A percentile compares a stretch with the other conserved stretches of the same genome.
Conservation (phyloP, 129 eudicot species). For the Chrysanthemum seticuspe region DNA sequence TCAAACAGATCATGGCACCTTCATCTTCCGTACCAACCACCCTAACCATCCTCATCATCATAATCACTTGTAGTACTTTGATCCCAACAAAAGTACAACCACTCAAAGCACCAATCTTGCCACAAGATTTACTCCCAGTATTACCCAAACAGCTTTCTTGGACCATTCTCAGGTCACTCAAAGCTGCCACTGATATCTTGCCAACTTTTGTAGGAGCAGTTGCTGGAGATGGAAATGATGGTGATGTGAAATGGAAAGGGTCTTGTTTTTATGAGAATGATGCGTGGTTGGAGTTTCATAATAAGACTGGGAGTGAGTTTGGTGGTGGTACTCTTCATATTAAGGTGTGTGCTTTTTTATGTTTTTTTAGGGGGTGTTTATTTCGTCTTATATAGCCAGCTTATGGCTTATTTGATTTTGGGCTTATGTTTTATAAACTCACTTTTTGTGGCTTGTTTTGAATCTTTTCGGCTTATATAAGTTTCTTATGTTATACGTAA, state of each 20-base stretch:
- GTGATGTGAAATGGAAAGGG: conserved; percentile 64
- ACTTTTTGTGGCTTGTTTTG: too few relatives aligned
- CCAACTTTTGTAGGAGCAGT: conserved; percentile 93
- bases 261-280: conserved; percentile 83
- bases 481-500: too few relatives aligned
- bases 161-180: conserved; percentile 65
- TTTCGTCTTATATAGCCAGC: too few relatives aligned
- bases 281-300: conserved; percentile 94
- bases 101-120: conserved; percentile 54
- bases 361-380: neutral
- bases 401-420: too few relatives aligned
- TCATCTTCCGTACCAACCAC: neutral
- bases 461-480: too few relatives aligned
- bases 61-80: conserved; percentile 20
- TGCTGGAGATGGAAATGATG: conserved; percentile 27
- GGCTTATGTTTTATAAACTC: too few relatives aligned
- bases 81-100: conserved; percentile 29
- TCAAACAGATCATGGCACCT: conserved; percentile 2
- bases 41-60: conserved; percentile 12
- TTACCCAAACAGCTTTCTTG: conserved; percentile 71
- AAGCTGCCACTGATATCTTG: conserved; percentile 70
- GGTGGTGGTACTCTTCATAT: conserved; percentile 99
- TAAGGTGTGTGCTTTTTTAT: conserved; percentile 38
- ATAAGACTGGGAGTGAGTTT: conserved; percentile 64
- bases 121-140: conserved; percentile 67